These are phyloP conservation scores for Tulasnella sp. DNA, from an alignment of 768 basidiomycete species.

Conservation along the genomic window DNA sequence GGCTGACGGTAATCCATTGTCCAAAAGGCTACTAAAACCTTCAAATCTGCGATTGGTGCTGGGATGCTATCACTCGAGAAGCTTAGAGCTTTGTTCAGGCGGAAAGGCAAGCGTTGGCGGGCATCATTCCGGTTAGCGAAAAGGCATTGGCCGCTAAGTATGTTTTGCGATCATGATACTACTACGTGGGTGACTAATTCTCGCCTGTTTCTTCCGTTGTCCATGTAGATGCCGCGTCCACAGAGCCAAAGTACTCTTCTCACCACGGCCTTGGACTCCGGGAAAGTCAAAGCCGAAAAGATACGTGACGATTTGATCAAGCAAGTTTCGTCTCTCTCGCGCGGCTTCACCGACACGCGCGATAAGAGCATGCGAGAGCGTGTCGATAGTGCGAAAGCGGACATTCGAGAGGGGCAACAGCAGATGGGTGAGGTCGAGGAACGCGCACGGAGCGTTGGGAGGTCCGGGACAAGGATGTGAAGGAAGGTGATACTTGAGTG, in stretches of 20 bases:
- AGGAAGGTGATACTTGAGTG: slow-evolving; percentile 33
- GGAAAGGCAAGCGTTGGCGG: slow-evolving; percentile 40
- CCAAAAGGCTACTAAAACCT: slow-evolving; percentile 29
- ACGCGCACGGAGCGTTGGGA: slow-evolving; percentile 15
- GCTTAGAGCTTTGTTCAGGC: slow-evolving; percentile 43
- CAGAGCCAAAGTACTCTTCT: slow-evolving; percentile 61
- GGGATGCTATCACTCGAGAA: slow-evolving; percentile 46
- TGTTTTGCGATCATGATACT: background rate
- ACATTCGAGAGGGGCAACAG: slow-evolving; percentile 45
- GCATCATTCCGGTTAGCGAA: slow-evolving; percentile 22
- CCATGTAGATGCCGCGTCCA: slow-evolving; percentile 39
- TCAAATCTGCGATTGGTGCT: slow-evolving; percentile 46
- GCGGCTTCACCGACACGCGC: slow-evolving; percentile 55
- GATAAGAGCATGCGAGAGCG: slow-evolving; percentile 53
- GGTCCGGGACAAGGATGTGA: slow-evolving; percentile 28
- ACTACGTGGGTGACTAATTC: slow-evolving; percentile 31
- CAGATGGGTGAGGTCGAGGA: slow-evolving; percentile 26
- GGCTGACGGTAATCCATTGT: background rate
- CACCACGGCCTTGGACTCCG: slow-evolving; percentile 46
- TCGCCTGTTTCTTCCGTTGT: too few relatives aligned
- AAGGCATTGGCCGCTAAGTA: slow-evolving; percentile 20
- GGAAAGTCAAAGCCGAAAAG: slow-evolving; percentile 52
- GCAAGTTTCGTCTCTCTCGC: slow-evolving; percentile 59
- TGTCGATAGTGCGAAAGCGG: slow-evolving; percentile 40
- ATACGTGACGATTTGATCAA: slow-evolving; percentile 66